Conservation (phyloP, 331 rosid genomes). For the Ulmus americana region DNA sequence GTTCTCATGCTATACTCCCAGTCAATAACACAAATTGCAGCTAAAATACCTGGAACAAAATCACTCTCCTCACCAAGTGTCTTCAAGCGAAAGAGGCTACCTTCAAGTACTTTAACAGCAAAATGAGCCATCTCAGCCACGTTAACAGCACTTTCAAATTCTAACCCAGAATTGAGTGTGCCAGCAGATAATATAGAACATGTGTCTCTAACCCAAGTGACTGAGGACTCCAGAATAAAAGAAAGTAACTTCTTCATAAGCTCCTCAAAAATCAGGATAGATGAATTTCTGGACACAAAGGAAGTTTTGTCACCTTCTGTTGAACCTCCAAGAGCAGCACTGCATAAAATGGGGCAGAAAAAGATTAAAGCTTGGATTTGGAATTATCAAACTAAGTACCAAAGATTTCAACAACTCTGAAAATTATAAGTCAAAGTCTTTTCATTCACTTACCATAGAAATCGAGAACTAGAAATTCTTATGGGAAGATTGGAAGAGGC, state of each 20-base stretch:
- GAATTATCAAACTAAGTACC: constrained; percentile 20
- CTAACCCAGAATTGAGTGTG: constrained; percentile 26
- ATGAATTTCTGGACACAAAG: constrained; percentile 56
- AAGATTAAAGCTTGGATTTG: constrained; percentile 2
- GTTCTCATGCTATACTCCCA: constrained; percentile 61
- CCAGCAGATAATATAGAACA: constrained; percentile 43
- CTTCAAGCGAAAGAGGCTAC: constrained; percentile 58
- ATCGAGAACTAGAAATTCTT: constrained; percentile 48
- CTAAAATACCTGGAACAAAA: constrained; percentile 56
- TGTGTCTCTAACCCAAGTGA: constrained; percentile 56
- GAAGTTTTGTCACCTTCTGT: constrained; percentile 41
- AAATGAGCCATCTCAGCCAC: constrained; percentile 51
- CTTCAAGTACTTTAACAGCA: constrained; percentile 74
- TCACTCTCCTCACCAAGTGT: constrained; percentile 52
- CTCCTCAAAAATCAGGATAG: constrained; percentile 56
- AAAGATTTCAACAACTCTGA: constrained; percentile 1
- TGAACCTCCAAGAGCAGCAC: constrained; percentile 80
- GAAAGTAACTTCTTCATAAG: constrained; percentile 55
- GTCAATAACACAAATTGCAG: constrained; percentile 57
- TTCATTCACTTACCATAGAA: constrained; percentile 57
- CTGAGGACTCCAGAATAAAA: constrained; percentile 58
- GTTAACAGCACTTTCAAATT: constrained; percentile 37
- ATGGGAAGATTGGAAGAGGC: constrained; percentile 46
- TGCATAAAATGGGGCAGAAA: constrained; percentile 32
- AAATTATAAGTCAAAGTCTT: background rate